These are phyloP conservation scores for Eucalyptus microcorys DNA, from an alignment of 345 rosid species.

Conservation along the genomic window DNA sequence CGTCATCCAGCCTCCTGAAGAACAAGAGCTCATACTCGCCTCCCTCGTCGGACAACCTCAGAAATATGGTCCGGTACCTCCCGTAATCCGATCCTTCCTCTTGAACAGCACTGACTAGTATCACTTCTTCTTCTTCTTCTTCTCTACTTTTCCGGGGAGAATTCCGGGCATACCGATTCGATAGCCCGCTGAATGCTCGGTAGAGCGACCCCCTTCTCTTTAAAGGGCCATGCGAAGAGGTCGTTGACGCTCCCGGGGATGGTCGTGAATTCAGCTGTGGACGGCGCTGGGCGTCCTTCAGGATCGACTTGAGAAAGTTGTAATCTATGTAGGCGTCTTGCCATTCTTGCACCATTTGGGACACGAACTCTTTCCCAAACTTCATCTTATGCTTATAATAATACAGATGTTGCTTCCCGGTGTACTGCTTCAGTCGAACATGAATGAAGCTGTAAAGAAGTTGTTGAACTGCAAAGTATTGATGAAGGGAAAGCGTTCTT, in stretches of 20 bases:
- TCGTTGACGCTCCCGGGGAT: background rate
- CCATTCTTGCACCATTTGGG: slow-evolving; percentile 68
- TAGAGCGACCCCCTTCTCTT: slow-evolving; percentile 11
- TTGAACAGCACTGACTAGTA: slow-evolving; percentile 18
- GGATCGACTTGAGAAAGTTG: slow-evolving; percentile 28
- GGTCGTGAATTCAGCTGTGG: background rate
- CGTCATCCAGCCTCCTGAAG: slow-evolving; percentile 48
- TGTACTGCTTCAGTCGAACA: background rate
- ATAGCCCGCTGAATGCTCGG: slow-evolving; percentile 32
- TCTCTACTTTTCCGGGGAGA: slow-evolving; percentile 7
- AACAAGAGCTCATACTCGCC: slow-evolving; percentile 30
- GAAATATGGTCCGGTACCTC: slow-evolving; percentile 26
- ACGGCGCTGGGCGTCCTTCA: slow-evolving; percentile 14
- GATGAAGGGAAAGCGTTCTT: background rate
- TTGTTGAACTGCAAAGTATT: background rate
- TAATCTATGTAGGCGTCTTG: slow-evolving; percentile 58
- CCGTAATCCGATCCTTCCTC: slow-evolving; percentile 8
- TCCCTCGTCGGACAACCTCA: slow-evolving; percentile 22
- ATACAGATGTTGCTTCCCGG: background rate
- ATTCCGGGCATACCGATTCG: background rate
- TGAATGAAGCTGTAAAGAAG: background rate
- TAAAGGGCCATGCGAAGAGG: slow-evolving; percentile 5
- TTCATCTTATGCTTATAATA: slow-evolving; percentile 17
- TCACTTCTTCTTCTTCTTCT: slow-evolving; percentile 55
- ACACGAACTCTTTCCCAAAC: slow-evolving; percentile 50